Base-by-base conservation (phyloP, 2,329 filamentous ascomycete genomes). In the Fusarium tanahbumbuense region DNA sequence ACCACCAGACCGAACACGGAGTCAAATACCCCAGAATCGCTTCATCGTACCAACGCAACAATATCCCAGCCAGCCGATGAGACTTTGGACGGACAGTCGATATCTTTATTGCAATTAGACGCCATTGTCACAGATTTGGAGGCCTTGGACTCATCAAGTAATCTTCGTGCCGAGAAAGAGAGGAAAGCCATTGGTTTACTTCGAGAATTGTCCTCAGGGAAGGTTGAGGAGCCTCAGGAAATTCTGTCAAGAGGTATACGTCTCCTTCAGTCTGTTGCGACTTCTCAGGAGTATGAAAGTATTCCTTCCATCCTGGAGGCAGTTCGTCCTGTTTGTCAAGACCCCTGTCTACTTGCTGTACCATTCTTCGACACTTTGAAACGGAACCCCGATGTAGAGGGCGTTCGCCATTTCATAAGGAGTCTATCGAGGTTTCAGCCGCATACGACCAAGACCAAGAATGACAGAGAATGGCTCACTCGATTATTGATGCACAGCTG, bases 401-500 rank as follows among this genome's bases (percentile, higher is more conserved):
- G 71, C 16, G 54, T 66, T 23, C 59, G 50, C 5, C 50, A 65
- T 18, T 28, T 76, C 8, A 32, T 76, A 27, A 54, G 42, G 12
- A 59, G 70, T 34, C 34, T 71, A 15, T 73, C 65, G 13, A 45
- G 49, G 4, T 63, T 64, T 11, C 48, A 58, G 15, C 40, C 41
- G 44, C 42, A 41, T 7, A 41, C 54, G 28, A 37, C 46, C 23
- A 27, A 65, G 8, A 52, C 59, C 34, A 68, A 60, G 37, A 49
- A 41, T 12, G 67, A 60, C 4, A 68, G 64, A 20, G 65, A 67
- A 45, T 76, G 74, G 74, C 41, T 69, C 11, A 70, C 65, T 27
- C 67, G 70, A n/a, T 48, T 76, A 8, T 46, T 76, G 11, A 70
- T 72, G 68, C 71, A 76, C 60, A 68, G 69, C 27, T 76, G 74